Percentiles rank a stretch among this genome's conserved stretches.
phyloP scores from a whole-genome alignment of 306 rosid species.

The Cucumis sativus region Cucumber_9930_V3 NC_026659.2:868501-869000 shows the following conservation, averaged over 20 bases:
- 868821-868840: not conserved
- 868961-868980: constrained; percentile 3
- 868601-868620: not conserved
- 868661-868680: not conserved
- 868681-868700: too few species aligned
- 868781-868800: not conserved
- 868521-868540: too few species aligned
- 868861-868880: not conserved
- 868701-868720: constrained; percentile 2
- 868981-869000: constrained; percentile 1
- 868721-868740: not conserved
- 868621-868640: not conserved
- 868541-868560: not conserved
- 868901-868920: not conserved
- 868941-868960: not conserved
- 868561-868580: not conserved
- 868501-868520: too few species aligned
- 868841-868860: not conserved
- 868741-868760: not conserved
- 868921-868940: not conserved
- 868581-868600: not conserved
- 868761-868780: not conserved
- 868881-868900: not conserved
- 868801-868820: not conserved
- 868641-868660: not conserved